Evolutionary conservation across 1,284 basidiomycete genomes (phyloP).

Genomic region (Cryptococcus sp.): DNA sequence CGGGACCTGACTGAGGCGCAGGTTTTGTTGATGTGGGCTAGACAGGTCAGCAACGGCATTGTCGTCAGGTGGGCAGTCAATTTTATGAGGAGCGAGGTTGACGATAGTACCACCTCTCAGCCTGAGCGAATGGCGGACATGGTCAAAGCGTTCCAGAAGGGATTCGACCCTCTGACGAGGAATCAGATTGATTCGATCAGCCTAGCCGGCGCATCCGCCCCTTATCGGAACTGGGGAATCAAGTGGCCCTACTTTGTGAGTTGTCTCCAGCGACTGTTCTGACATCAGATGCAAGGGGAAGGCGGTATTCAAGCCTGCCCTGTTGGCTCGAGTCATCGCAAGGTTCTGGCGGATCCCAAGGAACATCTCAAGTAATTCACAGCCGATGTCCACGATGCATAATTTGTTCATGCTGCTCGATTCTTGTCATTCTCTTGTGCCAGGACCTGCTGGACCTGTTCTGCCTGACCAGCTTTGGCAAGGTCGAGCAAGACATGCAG

Average conservation of each 20-base stretch:
- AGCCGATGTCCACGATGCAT: conserved; percentile 20
- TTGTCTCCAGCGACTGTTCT: not conserved
- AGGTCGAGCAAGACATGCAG: conserved; percentile 35
- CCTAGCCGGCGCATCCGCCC: conserved; percentile 10
- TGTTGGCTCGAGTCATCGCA: conserved; percentile 1
- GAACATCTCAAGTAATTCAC: conserved; percentile 20
- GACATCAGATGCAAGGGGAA: conserved; percentile 19
- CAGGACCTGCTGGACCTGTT: not conserved
- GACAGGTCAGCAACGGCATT: conserved; percentile 25
- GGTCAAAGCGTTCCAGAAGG: conserved; percentile 8
- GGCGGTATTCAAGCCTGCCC: conserved; percentile 10
- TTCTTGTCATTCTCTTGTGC: not conserved
- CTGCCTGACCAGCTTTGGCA: conserved; percentile 7
- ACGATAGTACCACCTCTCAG: conserved; percentile 12
- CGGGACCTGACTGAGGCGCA: conserved; percentile 21
- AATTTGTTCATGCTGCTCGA: not conserved
- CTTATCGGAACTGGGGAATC: conserved; percentile 15
- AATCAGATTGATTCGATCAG: conserved; percentile 11
- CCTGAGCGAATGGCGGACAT: conserved; percentile 14
- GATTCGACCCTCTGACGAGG: conserved; percentile 4
- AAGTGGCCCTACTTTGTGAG: conserved; percentile 18
- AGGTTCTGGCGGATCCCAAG: not conserved
- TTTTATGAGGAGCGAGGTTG: not conserved
- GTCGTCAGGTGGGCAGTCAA: conserved; percentile 58
- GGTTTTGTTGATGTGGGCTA: conserved; percentile 30